Base-by-base conservation (phyloP, 305 asterid genomes). In the Coffea humblotiana region DNA sequence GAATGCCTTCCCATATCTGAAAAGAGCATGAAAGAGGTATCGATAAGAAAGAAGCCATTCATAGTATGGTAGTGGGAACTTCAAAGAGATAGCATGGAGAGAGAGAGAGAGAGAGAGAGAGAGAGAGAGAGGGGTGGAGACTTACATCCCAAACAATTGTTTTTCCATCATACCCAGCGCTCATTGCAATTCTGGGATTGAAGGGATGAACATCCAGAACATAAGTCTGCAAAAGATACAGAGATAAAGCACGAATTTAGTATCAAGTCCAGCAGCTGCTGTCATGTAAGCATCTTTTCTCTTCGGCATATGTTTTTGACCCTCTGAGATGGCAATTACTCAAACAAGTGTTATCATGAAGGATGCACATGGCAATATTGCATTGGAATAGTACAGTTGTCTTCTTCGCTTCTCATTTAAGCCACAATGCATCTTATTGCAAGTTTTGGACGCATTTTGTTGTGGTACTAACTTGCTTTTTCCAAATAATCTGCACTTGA, bases 141-240 rank as follows among this genome's bases (percentile, higher is more conserved):
- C 99, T 94, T 87, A 96, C 99, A 88, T 96, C 99, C 99, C 99
- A 96, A 82, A 96, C 77, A 86, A 96, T 92, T 77, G 99, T 90
- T 85, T 94, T 92, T 85, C 99, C 99, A 88, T 96, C 99, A 87
- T 96, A 95, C 81, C 99, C 99, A 88, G 99, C 97, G 83, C 98
- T 95, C 99, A 96, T 92, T 52, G 99, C 99, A 83, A 96, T 94
- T 87, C 99, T 91, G 79, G 99, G 99, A 87, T 94, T 92, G 84
- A 96, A 96, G 81, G 99, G 99, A 91, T 96, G 98, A 88, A 96
- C 97, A 74, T 96, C 99, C 92, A 96, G 83, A 79, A 96, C 99
- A 87, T 96, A 96, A 61, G 99, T 92, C 99, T 95, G 77, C 80
- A 84, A 82, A 84, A 60, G 82, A 74, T 80, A 79, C 27, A 74